Evolutionary conservation across 306 rosid species (phyloP), one percentile per base, ranked within the genome.

Genomic region (Dicorynia guianensis): DNA sequence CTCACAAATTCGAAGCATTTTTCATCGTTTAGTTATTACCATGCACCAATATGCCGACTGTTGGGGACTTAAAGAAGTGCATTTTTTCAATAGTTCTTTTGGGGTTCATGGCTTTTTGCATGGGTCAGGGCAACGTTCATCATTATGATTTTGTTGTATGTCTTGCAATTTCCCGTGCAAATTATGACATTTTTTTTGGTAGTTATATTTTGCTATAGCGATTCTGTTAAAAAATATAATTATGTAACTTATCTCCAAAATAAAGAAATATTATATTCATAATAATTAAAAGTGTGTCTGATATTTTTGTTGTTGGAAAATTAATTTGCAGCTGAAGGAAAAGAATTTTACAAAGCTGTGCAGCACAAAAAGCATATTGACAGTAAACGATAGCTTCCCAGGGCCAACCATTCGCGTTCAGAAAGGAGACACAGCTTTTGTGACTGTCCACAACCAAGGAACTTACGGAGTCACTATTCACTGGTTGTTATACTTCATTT

Each of bases 331-430:
- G 74, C 50, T 66, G 74, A 68, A 76, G 71, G 80, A 76, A 46
- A 76, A 66, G 68, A 71, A 63, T 3, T 81, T 76, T 64, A 76
- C 75, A 3, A 76, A 35, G 70, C 11, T 81, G 64, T 76, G 85
- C 49, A 55, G 78, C 74, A 76, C 85, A 8, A 81, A 76, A 47
- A 63, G 75, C 70, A 70, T 71, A 20, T 58, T 75, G 62, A 75
- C 84, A 13, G 81, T 81, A 30, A 81, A 75, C 53, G 66, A 36
- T 15, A 81, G 71, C 59, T 76, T 81, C 71, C 85, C 85, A 6
- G 85, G 85, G 44, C 81, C 85, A 76, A 63, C 72, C 13, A 66
- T 76, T 76, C 67, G 9, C 5, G 68, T 67, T 56, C 67, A 66
- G 4, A 76, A 76, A 46, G 74, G 74, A 19, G 80, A 76, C 14